A percentile compares a stretch with the other conserved stretches of the same genome.
Conservation (phyloP, 495 filamentous ascomycete genomes). For the Neurospora sp. region DNA sequence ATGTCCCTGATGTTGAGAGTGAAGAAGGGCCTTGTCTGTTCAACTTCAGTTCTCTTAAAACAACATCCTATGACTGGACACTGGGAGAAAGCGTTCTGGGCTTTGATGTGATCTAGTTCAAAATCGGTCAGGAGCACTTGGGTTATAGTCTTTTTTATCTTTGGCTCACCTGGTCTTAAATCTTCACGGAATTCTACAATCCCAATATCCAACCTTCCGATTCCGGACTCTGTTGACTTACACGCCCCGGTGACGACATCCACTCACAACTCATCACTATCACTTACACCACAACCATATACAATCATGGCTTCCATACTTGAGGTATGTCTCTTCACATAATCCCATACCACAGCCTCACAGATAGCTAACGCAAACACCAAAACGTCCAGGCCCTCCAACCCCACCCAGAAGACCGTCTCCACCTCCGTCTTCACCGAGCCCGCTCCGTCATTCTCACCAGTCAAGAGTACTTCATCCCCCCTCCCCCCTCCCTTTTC, state of each 20-base stretch:
- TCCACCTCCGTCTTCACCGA: conserved; percentile 66
- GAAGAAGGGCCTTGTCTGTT: background rate
- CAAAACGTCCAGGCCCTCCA: conserved; percentile 25
- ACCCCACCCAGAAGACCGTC: conserved; percentile 42
- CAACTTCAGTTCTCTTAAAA: background rate
- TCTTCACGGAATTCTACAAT: background rate
- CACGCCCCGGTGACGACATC: background rate
- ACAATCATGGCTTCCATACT: conserved; percentile 19
- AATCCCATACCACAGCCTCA: background rate
- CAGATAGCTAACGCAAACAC: background rate
- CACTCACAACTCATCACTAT: background rate
- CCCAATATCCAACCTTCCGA: background rate
- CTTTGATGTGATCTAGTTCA: background rate
- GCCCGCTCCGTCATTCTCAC: conserved; percentile 78
- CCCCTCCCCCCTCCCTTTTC: too few relatives aligned
- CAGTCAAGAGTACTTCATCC: conserved; percentile 43
- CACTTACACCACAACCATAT: background rate
- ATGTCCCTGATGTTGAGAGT: background rate
- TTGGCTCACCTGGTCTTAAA: too few relatives aligned
- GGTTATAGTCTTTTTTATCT: background rate
- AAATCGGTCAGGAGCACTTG: background rate
- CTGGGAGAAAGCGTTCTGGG: background rate
- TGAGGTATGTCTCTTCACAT: conserved; percentile 9
- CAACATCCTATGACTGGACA: background rate
- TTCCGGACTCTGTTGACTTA: background rate